A percentile compares a stretch with the other conserved stretches of the same genome.
phyloP scores from a whole-genome alignment of 106 monocot species.

The Hemerocallis citrina region DNA sequence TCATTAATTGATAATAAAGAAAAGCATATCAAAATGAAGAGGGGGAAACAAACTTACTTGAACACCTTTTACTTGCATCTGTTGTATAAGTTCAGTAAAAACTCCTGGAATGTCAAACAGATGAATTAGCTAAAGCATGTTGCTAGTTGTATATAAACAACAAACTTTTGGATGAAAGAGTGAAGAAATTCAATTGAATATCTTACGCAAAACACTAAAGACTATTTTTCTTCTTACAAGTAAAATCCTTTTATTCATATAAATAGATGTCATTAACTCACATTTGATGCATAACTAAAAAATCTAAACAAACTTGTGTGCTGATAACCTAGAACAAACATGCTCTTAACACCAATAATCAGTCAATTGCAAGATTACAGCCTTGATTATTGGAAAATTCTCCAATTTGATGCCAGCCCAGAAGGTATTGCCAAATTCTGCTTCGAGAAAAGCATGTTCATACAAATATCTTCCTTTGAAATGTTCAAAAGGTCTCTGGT shows the following conservation, averaged over 20 bases:
- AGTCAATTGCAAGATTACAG: not conserved
- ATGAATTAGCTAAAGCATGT: not conserved
- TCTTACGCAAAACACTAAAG: not conserved
- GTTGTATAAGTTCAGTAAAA: conserved; percentile 96
- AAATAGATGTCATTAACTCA: not conserved
- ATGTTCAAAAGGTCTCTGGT: no score
- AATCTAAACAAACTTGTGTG: not conserved
- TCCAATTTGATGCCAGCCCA: not conserved
- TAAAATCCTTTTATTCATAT: not conserved
- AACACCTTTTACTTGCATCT: conserved; percentile 99
- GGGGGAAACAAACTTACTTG: conserved; percentile 42
- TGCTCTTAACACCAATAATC: not conserved
- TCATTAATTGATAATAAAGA: not conserved
- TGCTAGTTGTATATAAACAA: not conserved
- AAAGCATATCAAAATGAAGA: not conserved
- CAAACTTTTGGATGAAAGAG: not conserved
- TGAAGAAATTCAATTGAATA: not conserved
- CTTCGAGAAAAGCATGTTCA: not conserved
- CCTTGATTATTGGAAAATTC: not conserved
- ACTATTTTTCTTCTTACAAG: not conserved
- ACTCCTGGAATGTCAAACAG: conserved; percentile 53
- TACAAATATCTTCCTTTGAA: no score
- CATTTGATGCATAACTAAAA: not conserved
- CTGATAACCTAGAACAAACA: not conserved
- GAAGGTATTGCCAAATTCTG: not conserved